Base-by-base conservation (phyloP, 306 rosid species). In the Dalbergia cochinchinensis region DNA sequence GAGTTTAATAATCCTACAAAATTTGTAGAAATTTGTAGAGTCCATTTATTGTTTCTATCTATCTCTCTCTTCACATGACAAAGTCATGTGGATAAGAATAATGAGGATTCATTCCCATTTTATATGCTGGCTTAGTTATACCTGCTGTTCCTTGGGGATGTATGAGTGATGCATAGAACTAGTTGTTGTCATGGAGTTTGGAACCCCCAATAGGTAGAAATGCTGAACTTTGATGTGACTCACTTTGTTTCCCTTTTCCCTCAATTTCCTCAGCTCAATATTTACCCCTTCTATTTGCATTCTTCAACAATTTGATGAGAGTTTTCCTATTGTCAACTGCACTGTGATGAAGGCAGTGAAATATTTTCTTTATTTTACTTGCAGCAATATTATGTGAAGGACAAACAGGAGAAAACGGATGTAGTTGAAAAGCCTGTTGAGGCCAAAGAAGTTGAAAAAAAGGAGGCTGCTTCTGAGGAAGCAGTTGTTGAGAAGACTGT, bases 311-410 rank as follows among this genome's bases (percentile, higher is more conserved):
- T 45, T 50, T 14, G 18, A 37, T 63, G 33, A 6, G 10, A n/a
- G 8, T 19, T 71, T 69, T 71, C 65, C 33, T 50, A 19, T 65
- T 65, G 64, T 44, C 6, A 22, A 58, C 16, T 51, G 4, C 69
- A 19, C 26, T 77, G 53, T 22, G 71, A 41, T 79, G 58, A 59
- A 15, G 64, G 10, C 63, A 19, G 62, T 35, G 65, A 55, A 26
- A 44, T 1, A 33, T 12, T 20, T 64, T 78, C 53, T 69, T 78
- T 60, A 62, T 68, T 86, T 85, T 73, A 65, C 18, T 65, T 81
- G 73, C 87, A 95, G 99, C 79, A 91, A 84, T 95, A 93, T 71
- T 33, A 55, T 31, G 91, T 95, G 84, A 73, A 78, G 59, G 94
- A 86, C 79, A 83, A 87, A 35, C 90, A 86, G 71, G 91, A 76